Evolutionary conservation across 2,329 filamentous ascomycete species (phyloP), one percentile per base, ranked within the genome.

Genomic region (Fusarium protoensiforme): DNA sequence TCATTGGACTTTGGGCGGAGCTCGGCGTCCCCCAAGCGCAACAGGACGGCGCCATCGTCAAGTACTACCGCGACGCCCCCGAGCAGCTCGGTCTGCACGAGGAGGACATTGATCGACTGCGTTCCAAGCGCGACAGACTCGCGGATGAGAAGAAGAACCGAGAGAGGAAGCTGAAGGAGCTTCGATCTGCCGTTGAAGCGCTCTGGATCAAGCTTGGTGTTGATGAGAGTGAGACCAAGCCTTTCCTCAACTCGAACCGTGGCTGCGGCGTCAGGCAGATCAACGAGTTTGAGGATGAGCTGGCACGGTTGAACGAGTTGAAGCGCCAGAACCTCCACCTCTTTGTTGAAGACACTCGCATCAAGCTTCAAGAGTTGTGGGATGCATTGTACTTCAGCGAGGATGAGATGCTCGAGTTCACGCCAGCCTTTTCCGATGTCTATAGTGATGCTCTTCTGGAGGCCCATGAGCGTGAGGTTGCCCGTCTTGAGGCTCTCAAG

Each of bases 351-450:
- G 96, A 99, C 84, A 93, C 96, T 22, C 90, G 97, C 43, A 93
- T 91, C 83, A 94, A 94, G 80, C 88, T 99, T 13, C 96, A 98
- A 82, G 95, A 97, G 79, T 90, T 99, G 1, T 99, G 97, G 96
- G 96, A 99, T 80, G 88, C 91, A 0, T 85, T 99, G 2, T 98
- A 96, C 85, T 95, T 97, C 80, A 98, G 94, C 0, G 96, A 99
- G 80, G 96, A 99, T 78, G 96, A 99, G 84, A 98, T 98, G 95
- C 90, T 98, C 65, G 95, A 98, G 75, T 99, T 99, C 77, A 96
- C 95, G 0, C 96, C 97, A 0, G 96, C 95, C 46, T 98, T 98
- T 81, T 97, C 95, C 13, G 96, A 98, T 80, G 96, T 98, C 22
- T 98, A 97, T 84, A 98, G 95, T 77, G 96, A 99, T 81, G 96